Evolutionary conservation across 192 early-diverging fungal genomes (phyloP).

Genomic region (Coemansia sp.): DNA sequence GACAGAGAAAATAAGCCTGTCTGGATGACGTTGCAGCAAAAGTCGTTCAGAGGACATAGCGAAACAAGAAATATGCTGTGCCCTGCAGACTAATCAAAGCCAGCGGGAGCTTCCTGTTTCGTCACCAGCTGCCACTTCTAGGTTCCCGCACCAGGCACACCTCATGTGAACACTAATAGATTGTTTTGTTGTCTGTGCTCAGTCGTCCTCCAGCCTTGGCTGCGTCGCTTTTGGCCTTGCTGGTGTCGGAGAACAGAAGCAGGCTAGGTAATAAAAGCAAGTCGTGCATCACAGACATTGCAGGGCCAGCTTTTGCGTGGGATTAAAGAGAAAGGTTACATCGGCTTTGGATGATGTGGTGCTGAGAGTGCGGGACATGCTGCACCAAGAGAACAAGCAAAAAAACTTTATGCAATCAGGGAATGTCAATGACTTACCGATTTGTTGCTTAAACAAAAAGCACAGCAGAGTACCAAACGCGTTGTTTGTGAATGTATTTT

Average conservation of each 20-base stretch:
- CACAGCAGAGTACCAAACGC: not conserved
- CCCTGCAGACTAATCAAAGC: constrained; percentile 7
- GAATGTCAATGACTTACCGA: constrained; percentile 18
- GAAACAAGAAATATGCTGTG: not conserved
- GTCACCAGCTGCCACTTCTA: constrained; percentile 17
- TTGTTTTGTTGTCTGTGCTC: not conserved
- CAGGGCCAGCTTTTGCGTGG: not conserved
- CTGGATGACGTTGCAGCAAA: not conserved
- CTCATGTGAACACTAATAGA: constrained; percentile 15
- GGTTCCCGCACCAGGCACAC: not conserved
- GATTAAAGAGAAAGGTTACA: not conserved
- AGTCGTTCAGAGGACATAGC: not conserved
- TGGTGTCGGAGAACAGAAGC: not conserved
- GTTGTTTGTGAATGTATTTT: not conserved
- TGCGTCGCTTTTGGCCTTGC: not conserved
- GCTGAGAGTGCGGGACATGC: constrained; percentile 9
- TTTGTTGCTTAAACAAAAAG: not conserved
- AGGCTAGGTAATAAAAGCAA: constrained; percentile 15
- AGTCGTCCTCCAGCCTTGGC: too few species aligned
- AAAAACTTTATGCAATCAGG: constrained; percentile 6
- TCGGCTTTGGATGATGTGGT: not conserved
- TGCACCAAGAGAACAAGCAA: not conserved
- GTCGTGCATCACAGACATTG: constrained; percentile 5
- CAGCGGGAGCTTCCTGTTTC: not conserved
- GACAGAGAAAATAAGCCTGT: not conserved